phyloP scores from a whole-genome alignment of 305 asterid genomes.

The Solanum hybrid region DNA sequence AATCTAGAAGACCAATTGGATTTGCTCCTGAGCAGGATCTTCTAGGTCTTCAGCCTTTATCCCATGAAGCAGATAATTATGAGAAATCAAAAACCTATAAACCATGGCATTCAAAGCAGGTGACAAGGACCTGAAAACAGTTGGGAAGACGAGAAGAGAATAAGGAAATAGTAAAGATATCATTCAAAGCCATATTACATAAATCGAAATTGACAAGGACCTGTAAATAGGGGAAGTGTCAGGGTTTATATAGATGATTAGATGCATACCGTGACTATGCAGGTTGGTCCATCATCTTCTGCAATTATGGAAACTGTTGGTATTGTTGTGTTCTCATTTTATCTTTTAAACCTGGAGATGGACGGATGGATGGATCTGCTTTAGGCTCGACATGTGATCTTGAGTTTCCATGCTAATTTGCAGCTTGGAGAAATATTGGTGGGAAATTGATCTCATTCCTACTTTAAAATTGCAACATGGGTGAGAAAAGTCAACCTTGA shows the following conservation, averaged over 20 bases:
- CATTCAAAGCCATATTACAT: slow-evolving; percentile 21
- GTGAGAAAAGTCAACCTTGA: not conserved
- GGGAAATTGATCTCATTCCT: not conserved
- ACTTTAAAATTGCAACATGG: not conserved
- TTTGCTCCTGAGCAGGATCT: slow-evolving; percentile 61
- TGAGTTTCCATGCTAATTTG: not conserved
- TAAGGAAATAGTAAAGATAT: slow-evolving; percentile 19
- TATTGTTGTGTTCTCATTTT: not conserved
- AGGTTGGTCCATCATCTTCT: not conserved
- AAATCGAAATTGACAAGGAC: slow-evolving; percentile 29
- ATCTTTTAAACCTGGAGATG: not conserved
- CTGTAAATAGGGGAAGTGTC: slow-evolving; percentile 20
- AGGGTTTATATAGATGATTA: slow-evolving; percentile 8
- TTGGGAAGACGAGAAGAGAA: slow-evolving; percentile 17
- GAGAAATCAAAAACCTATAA: slow-evolving; percentile 20
- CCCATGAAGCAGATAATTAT: slow-evolving; percentile 18
- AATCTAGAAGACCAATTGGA: slow-evolving; percentile 47
- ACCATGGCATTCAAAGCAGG: slow-evolving; percentile 7
- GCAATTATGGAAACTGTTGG: not conserved
- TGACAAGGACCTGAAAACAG: slow-evolving; percentile 15
- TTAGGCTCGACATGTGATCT: not conserved
- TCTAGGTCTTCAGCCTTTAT: slow-evolving; percentile 62
- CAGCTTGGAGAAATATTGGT: not conserved
- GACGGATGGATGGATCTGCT: not conserved
- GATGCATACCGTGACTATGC: not conserved